Evolutionary conservation across 106 monocot species (phyloP).

Genomic region (Vanilla planifolia): DNA sequence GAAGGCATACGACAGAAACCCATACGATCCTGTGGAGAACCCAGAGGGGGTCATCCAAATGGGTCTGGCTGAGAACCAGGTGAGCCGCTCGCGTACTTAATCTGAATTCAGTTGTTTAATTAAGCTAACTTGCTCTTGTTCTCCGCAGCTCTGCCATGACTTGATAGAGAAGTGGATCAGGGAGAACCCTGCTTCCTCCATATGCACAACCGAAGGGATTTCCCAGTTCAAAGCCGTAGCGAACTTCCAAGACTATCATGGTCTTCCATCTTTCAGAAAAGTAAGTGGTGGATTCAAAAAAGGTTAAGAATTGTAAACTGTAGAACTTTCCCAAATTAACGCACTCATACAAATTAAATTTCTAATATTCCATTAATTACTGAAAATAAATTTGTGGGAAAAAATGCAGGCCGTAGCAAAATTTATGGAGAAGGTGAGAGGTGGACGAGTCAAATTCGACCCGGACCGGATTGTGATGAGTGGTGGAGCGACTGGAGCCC

Average conservation of each 20-base stretch:
- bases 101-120: background rate
- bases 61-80: slow-evolving; percentile 65
- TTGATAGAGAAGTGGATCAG: slow-evolving; percentile 49
- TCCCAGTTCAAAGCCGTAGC: slow-evolving; percentile 39
- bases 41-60: slow-evolving; percentile 60
- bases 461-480: slow-evolving; percentile 41
- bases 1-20: slow-evolving; percentile 62
- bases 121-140: background rate
- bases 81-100: background rate
- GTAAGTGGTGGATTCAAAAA: too few relatives aligned
- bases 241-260: slow-evolving; percentile 72
- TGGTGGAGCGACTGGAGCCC: slow-evolving; percentile 67
- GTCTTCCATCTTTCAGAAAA: slow-evolving; percentile 38
- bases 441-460: slow-evolving; percentile 13
- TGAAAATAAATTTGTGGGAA: too few relatives aligned
- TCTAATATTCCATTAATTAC: too few relatives aligned
- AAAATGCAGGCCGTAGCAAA: slow-evolving; percentile 16
- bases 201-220: slow-evolving; percentile 47
- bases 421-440: slow-evolving; percentile 30
- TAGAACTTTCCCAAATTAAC: too few relatives aligned
- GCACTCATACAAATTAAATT: too few relatives aligned
- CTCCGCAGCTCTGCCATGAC: slow-evolving; percentile 38
- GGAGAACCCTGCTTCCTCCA: slow-evolving; percentile 41
- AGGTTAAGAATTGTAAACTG: too few relatives aligned
- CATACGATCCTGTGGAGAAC: slow-evolving; percentile 31